phyloP scores from a whole-genome alignment of 179 eudicot genomes.

The Camellia oleifera region DNA sequence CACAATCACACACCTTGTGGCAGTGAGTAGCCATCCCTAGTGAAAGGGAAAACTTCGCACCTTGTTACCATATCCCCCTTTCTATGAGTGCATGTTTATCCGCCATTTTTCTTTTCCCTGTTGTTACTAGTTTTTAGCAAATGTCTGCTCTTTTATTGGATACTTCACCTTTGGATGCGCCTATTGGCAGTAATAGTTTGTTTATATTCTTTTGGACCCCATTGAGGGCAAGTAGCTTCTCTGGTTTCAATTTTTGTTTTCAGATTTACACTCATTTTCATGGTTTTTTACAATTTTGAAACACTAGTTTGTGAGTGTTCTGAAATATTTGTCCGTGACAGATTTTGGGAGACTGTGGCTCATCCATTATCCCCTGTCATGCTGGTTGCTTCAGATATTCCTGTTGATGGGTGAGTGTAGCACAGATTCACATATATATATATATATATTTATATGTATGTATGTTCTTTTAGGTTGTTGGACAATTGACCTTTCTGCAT shows the following conservation, averaged over 20 bases:
- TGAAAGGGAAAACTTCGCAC: too few relatives aligned
- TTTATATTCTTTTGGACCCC: neutral
- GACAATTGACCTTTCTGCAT: conserved; percentile 7
- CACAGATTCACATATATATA: neutral
- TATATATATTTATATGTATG: neutral
- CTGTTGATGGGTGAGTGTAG: conserved; percentile 55
- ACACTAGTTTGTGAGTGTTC: conserved; percentile 3
- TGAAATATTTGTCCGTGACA: conserved; percentile 16
- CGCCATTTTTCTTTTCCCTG: too few relatives aligned
- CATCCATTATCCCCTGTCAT: conserved; percentile 54
- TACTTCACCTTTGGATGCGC: too few relatives aligned
- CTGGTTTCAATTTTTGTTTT: neutral
- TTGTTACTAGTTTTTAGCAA: too few relatives aligned
- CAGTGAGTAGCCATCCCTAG: too few relatives aligned
- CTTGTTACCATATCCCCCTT: too few relatives aligned
- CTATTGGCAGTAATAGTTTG: neutral
- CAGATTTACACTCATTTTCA: neutral
- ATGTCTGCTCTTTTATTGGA: too few relatives aligned
- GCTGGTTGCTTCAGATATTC: conserved; percentile 35
- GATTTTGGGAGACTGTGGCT: conserved; percentile 57
- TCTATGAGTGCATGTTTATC: too few relatives aligned
- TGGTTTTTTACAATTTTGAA: neutral
- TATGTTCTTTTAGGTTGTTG: neutral
- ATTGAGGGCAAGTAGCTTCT: neutral
- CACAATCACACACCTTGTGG: too few relatives aligned